phyloP scores from a whole-genome alignment of 1,139 yeast genomes.

The Kodamaea ohmeri region DNA sequence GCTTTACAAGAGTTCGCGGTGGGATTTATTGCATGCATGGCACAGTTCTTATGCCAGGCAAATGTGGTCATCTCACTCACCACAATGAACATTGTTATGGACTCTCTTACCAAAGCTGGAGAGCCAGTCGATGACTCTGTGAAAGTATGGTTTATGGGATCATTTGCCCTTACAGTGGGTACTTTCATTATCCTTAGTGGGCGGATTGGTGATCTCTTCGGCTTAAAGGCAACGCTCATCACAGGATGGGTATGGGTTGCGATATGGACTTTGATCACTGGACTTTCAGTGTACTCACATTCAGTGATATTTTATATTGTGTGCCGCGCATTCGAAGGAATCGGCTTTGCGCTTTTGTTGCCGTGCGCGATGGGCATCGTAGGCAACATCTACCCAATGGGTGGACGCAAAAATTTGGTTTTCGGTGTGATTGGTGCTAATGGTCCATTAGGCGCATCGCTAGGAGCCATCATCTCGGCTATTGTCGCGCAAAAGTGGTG shows the following conservation, averaged over 20 bases:
- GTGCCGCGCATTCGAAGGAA: slow-evolving; percentile 53
- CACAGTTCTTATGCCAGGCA: slow-evolving; percentile 39
- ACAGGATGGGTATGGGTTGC: slow-evolving; percentile 46
- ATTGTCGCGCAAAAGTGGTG: slow-evolving; percentile 39
- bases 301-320: slow-evolving; percentile 47
- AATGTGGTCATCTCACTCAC: slow-evolving; percentile 40
- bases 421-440: slow-evolving; percentile 53
- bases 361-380: slow-evolving; percentile 54
- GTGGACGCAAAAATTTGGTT: slow-evolving; percentile 48
- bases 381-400: slow-evolving; percentile 46
- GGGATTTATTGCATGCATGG: slow-evolving; percentile 19
- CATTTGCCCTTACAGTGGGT: slow-evolving; percentile 55
- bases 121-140: slow-evolving; percentile 19
- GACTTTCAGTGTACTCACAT: slow-evolving; percentile 42
- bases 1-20: slow-evolving; percentile 18
- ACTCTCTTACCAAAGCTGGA: slow-evolving; percentile 24
- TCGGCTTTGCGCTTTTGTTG: slow-evolving; percentile 51
- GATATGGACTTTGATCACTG: slow-evolving; percentile 48
- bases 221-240: slow-evolving; percentile 41
- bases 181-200: slow-evolving; percentile 53
- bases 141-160: slow-evolving; percentile 56
- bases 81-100: slow-evolving; percentile 37
- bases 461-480: slow-evolving; percentile 50
- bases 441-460: slow-evolving; percentile 55
- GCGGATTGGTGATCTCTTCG: slow-evolving; percentile 53